Base-by-base conservation (phyloP, 768 basidiomycete species). In the Russula sp. region DNA sequence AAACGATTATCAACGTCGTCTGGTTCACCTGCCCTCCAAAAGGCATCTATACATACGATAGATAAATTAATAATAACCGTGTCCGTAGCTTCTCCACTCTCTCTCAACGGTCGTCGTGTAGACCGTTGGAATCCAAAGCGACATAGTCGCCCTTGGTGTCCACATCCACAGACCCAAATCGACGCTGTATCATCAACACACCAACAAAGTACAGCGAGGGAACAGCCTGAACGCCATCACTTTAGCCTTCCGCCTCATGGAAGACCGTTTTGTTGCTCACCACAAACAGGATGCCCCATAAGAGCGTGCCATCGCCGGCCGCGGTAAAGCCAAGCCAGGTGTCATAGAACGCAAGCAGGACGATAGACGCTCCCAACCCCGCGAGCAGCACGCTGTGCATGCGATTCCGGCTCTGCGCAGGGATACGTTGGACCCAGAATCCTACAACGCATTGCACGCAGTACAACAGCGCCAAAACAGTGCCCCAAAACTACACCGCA, bases 241-340 rank as follows among this genome's bases (percentile, higher is more conserved):
- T 39, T 58, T 47, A 46, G 34, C n/a, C 6, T 32, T 41, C 39
- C 8, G n/a, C 9, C 14, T 43, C 5, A 5, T 20, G 8, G 6
- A 4, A 20, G 8, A 16, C 7, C 3, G 7, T 13, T 22, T 9
- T 1, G 22, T 16, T 29, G 29, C 61, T 58, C 45, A 63, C 61
- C 13, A 58, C 35, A 39, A 63, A 45, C 2, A 54, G 39, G 22
- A 39, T 32, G 16, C 45, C 39, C 39, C 61, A 63, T 10, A 34
- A 25, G 20, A 47, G 46, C 4, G 46, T 35, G 6, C 46, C 20
- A 9, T 36, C 32, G 22, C 57, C 57, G 1, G 34, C 61, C 5
- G 46, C 57, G 25, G 16, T 39, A 34, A 63, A 42, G 39, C 61
- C 61, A 7, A 63, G 51, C 61, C 57, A 63, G 20, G 61, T 14